Evolutionary conservation across 202 grass and related monocot genomes (phyloP).

Genomic region (Zoysia matrella): DNA sequence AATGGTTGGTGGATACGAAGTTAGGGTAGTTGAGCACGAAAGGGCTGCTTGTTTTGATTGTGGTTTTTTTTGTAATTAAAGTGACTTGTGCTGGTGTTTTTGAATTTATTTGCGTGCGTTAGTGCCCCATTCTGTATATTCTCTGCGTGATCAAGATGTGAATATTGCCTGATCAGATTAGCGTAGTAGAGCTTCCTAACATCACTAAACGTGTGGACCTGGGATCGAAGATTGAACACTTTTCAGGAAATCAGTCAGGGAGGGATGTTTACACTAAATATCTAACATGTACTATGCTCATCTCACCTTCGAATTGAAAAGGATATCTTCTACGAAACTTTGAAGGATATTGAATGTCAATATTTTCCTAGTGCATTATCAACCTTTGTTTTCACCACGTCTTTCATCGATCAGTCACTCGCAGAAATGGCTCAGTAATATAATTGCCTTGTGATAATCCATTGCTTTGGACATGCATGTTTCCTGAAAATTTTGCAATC

Average conservation of each 20-base stretch:
- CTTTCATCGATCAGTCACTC: too few relatives aligned
- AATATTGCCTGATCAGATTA: slow-evolving; percentile 33
- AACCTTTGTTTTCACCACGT: not conserved
- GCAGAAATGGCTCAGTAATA: not conserved
- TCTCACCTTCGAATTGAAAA: slow-evolving; percentile 28
- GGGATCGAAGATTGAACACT: slow-evolving; percentile 12
- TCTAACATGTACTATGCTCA: slow-evolving; percentile 42
- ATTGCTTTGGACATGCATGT: slow-evolving; percentile 14
- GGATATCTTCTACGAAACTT: not conserved
- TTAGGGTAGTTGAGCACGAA: slow-evolving; percentile 40
- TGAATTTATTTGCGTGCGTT: slow-evolving; percentile 42
- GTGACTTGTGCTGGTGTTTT: slow-evolving; percentile 37
- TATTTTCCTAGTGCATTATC: slow-evolving; percentile 20
- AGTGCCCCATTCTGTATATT: slow-evolving; percentile 59
- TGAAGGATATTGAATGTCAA: slow-evolving; percentile 40
- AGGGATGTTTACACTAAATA: slow-evolving; percentile 13
- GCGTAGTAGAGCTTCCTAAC: slow-evolving; percentile 36
- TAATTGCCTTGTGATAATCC: not conserved
- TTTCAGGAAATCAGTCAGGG: not conserved
- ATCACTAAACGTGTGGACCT: slow-evolving; percentile 6
- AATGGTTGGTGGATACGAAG: slow-evolving; percentile 32
- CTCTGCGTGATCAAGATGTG: slow-evolving; percentile 46
- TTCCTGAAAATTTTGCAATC: not conserved
- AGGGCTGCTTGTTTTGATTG: slow-evolving; percentile 44
- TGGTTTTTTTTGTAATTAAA: slow-evolving; percentile 67